Conservation (phyloP, 78 protist genomes). For the Pelomyxa schiedti region DNA sequence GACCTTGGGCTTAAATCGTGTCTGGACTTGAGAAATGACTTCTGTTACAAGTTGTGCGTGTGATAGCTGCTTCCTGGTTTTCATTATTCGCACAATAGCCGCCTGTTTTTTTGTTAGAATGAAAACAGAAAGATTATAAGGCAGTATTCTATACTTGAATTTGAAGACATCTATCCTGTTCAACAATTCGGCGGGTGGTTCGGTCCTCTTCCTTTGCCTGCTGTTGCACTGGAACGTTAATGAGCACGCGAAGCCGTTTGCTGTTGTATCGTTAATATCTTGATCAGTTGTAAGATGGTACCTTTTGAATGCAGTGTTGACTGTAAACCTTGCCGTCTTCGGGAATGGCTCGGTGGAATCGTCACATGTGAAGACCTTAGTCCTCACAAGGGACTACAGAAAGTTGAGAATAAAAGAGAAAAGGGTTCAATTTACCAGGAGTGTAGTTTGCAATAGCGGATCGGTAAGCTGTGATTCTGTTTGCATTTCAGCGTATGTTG, state of each 20-base stretch:
- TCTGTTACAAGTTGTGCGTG: constrained; percentile 65
- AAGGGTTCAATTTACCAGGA: too few species aligned
- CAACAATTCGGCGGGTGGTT: constrained; percentile 54
- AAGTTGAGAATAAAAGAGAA: not conserved
- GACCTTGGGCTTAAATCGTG: constrained; percentile 54
- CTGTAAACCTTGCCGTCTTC: constrained; percentile 31
- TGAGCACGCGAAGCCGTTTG: constrained; percentile 40
- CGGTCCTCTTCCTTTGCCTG: constrained; percentile 57
- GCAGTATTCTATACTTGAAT: constrained; percentile 9
- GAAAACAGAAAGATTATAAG: not conserved
- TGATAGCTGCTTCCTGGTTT: constrained; percentile 57
- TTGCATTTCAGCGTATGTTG: constrained; percentile 42
- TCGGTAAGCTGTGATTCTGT: constrained; percentile 42
- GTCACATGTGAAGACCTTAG: constrained; percentile 30
- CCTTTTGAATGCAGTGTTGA: constrained; percentile 46
- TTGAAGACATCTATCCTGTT: constrained; percentile 61
- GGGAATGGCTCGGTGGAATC: constrained; percentile 26
- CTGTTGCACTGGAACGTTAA: constrained; percentile 44
- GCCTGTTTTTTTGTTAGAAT: too few species aligned
- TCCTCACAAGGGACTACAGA: constrained; percentile 25
- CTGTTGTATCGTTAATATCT: too few species aligned
- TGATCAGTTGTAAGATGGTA: too few species aligned
- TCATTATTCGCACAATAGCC: constrained; percentile 86
- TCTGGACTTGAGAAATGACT: constrained; percentile 48
- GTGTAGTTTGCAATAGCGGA: constrained; percentile 16